Evolutionary conservation across 331 rosid species (phyloP).

Genomic region (Telfairia occidentalis): DNA sequence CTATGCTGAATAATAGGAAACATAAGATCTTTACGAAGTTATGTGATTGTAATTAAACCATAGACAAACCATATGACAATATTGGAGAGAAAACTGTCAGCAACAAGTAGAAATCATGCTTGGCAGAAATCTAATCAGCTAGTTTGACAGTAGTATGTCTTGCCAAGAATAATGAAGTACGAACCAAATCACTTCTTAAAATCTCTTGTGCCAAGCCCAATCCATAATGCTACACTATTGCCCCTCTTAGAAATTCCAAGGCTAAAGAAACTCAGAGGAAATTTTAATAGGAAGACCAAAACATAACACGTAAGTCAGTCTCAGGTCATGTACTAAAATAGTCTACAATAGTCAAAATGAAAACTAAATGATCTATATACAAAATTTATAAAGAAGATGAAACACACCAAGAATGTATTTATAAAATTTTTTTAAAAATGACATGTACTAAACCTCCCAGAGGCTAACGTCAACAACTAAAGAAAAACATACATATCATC

Average conservation of each 20-base stretch:
- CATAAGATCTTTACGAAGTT: neutral
- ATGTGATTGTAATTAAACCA: neutral
- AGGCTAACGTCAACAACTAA: neutral
- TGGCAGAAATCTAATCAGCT: neutral
- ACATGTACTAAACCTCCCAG: constrained; percentile 11
- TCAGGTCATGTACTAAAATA: neutral
- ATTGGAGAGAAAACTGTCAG: neutral
- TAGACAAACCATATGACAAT: neutral
- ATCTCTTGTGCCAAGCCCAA: neutral
- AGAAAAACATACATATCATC: too few relatives aligned
- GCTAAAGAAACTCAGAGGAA: neutral
- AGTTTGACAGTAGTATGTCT: neutral
- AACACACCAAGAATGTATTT: neutral
- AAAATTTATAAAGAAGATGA: neutral
- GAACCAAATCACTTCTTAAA: neutral
- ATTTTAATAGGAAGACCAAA: neutral
- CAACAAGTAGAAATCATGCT: neutral
- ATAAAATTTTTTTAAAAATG: too few relatives aligned
- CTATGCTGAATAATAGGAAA: constrained; percentile 56
- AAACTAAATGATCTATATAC: neutral
- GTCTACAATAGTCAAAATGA: neutral
- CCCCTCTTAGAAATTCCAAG: neutral
- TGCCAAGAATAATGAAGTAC: neutral
- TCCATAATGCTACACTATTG: neutral
- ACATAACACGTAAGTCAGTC: neutral